phyloP scores from a whole-genome alignment of 257 asterid genomes.

The Nicotiana attenuata region DNA sequence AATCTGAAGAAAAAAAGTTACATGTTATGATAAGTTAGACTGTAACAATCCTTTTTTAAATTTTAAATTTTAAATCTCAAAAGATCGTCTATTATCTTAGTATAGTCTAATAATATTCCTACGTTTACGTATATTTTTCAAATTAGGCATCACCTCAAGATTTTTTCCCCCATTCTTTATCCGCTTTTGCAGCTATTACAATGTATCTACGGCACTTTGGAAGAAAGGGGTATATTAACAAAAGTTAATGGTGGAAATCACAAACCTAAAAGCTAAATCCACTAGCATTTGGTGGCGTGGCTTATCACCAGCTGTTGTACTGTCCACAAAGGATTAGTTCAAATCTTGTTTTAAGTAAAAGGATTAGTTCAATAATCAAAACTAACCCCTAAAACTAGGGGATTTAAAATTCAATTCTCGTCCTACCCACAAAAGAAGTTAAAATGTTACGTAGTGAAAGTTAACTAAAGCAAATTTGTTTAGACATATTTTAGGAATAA shows the following conservation, averaged over 20 bases:
- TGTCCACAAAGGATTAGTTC: constrained; percentile 9
- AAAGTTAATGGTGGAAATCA: neutral
- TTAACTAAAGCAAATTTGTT: neutral
- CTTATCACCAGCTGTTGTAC: constrained; percentile 4
- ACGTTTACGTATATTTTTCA: neutral
- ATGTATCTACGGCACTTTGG: neutral
- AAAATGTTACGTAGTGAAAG: neutral
- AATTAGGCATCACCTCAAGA: neutral
- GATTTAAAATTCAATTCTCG: neutral
- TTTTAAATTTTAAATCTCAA: neutral
- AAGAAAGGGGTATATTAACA: too few species aligned
- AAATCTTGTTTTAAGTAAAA: neutral
- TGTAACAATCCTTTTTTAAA: neutral
- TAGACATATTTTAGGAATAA: neutral
- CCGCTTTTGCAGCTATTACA: neutral
- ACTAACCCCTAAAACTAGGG: neutral
- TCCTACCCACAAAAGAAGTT: neutral
- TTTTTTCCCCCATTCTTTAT: neutral
- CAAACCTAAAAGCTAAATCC: neutral
- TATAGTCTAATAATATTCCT: neutral
- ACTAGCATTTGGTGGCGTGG: neutral
- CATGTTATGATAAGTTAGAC: too few species aligned
- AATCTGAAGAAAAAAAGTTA: neutral
- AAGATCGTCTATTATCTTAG: neutral
- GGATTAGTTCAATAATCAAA: constrained; percentile 10